Evolutionary conservation across 1,139 yeast genomes (phyloP).

Genomic region (Hyphopichia khmerensis): DNA sequence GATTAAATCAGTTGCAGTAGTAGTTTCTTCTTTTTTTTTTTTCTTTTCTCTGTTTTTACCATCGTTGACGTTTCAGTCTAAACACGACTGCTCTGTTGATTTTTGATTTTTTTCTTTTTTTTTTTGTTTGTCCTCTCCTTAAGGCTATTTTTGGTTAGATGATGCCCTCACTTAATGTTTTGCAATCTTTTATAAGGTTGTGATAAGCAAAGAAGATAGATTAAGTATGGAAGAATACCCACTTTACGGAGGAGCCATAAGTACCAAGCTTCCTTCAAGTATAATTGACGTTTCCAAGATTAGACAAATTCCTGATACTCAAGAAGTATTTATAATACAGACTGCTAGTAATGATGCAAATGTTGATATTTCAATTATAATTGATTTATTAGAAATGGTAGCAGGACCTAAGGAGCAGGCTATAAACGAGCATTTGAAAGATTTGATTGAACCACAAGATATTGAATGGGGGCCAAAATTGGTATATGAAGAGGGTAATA

Average conservation of each 20-base stretch:
- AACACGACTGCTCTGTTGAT: background rate
- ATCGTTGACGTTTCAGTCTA: background rate
- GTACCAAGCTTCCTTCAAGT: constrained; percentile 51
- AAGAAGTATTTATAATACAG: constrained; percentile 69
- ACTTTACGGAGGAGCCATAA: constrained; percentile 72
- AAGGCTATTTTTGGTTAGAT: no score
- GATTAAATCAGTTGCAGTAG: background rate
- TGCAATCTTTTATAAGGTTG: no score
- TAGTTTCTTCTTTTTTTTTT: background rate
- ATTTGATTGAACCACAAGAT: constrained; percentile 26
- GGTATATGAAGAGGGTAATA: constrained; percentile 8
- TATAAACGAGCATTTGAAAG: constrained; percentile 42
- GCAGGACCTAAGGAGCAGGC: constrained; percentile 33
- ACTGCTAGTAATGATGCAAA: constrained; percentile 25
- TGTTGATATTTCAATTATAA: constrained; percentile 58
- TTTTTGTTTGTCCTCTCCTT: background rate
- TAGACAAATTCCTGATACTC: constrained; percentile 84
- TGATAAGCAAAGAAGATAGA: no score
- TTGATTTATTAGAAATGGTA: constrained; percentile 69
- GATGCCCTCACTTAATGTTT: no score
- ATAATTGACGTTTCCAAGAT: constrained; percentile 70
- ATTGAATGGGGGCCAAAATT: constrained; percentile 14
- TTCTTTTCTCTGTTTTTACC: background rate
- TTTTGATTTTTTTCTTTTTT: no score
- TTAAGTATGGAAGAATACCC: constrained; percentile 3